Evolutionary conservation across 192 early-diverging fungal species (phyloP), one percentile per base, ranked within the genome.

Genomic region (Backusella luteola): DNA sequence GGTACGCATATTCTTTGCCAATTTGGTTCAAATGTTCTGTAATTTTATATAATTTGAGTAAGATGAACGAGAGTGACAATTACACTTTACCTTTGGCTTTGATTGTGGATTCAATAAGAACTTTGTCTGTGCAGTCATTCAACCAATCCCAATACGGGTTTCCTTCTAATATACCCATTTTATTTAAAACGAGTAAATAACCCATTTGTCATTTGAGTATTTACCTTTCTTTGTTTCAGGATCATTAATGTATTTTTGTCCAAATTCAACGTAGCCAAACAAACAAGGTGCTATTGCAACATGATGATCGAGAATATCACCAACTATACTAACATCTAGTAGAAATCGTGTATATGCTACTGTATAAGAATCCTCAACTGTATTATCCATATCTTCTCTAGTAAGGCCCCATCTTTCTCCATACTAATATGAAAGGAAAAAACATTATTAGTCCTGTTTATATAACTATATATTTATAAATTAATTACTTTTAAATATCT

Each of bases 141-240:
- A 95, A 92, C 95, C 95, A 96, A 39, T 79, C 80, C 90, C 91
- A 94, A 84, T 94, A 96, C 38, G 90, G 90, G 82, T 96, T 96
- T 6, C 86, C 91, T 68, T 91, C 87, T 80, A 69, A 63, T 63
- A 63, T 63, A 0, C 23, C 34, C 2, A 8, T 15, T 63, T 12
- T 14, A 69, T 39, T 39, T 11, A 39, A 15, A 26, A 39, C 26
- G 4, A n/a, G 4, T 38, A 26, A 7, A 34, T 7, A 17, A 5
- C 36, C 67, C 7, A 49, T 1, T 49, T 53, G 0, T 73, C 0
- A 15, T 32, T 69, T 29, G 41, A 19, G 23, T 39, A 41, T 34
- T 26, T 56, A 75, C 84, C 90, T 69, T 73, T 78, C 70, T 92
- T 89, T 1, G 93, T 94, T 32, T 75, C 73, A 56, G 91, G 90